A percentile compares a stretch with the other conserved stretches of the same genome.
Evolutionary conservation across 257 asterid species (phyloP).

Genomic region (Fraxinus quadrangulata): DNA sequence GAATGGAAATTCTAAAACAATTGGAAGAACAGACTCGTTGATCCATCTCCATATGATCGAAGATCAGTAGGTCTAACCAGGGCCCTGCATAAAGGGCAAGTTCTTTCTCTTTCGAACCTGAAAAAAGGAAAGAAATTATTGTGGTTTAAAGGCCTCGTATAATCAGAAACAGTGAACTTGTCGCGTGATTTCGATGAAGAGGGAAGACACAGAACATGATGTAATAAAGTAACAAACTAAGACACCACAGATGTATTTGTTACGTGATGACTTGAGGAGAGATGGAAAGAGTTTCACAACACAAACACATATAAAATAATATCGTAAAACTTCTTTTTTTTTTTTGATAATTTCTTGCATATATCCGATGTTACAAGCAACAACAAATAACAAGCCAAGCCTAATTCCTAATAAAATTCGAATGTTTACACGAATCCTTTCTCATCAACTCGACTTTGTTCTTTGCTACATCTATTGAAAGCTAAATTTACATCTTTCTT

Average conservation of each 20-base stretch:
- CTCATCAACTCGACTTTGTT: background rate
- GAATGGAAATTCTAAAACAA: constrained; percentile 32
- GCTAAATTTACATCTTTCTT: background rate
- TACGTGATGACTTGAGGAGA: background rate
- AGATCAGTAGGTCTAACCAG: constrained; percentile 55
- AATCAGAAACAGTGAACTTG: background rate
- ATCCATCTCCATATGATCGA: constrained; percentile 54
- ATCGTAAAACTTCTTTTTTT: no score
- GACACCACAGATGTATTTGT: background rate
- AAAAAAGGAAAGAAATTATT: background rate
- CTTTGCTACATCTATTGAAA: background rate
- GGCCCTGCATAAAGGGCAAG: constrained; percentile 60
- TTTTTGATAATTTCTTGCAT: background rate
- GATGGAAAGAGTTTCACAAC: background rate
- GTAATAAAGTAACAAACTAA: background rate
- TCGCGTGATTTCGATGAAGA: background rate
- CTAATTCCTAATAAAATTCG: background rate
- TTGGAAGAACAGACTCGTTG: constrained; percentile 52
- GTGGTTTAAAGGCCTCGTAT: background rate
- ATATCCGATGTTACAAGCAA: background rate
- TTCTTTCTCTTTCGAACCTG: constrained; percentile 60
- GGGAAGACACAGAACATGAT: background rate
- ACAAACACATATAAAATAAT: no score
- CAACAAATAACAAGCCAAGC: background rate
- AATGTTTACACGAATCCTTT: background rate